Conservation (phyloP, 2,329 filamentous ascomycete genomes). For the Parastagonospora nodorum region DNA sequence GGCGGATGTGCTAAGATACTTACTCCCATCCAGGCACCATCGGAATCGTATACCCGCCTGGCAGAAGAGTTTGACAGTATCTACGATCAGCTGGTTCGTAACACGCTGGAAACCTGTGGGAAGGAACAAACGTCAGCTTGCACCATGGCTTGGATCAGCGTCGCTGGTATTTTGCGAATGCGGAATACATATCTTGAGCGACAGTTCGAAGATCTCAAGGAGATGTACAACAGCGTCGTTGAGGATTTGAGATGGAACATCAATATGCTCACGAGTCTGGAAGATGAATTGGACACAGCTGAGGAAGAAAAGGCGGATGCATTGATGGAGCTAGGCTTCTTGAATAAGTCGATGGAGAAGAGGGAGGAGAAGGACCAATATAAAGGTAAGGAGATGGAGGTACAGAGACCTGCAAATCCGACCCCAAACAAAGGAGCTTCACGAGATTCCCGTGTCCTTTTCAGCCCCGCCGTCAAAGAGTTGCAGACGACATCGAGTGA, state of each 20-base stretch:
- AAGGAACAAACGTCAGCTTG: neutral
- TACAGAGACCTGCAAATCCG: too few species aligned
- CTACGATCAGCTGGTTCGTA: constrained; percentile 1
- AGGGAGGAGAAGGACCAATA: too few species aligned
- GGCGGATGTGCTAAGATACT: too few species aligned
- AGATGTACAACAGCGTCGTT: constrained; percentile 5
- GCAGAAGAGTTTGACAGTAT: neutral
- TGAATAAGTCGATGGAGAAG: too few species aligned
- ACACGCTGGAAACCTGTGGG: neutral
- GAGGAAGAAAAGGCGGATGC: constrained; percentile 1
- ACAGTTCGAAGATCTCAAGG: constrained; percentile 3
- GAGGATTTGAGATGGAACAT: constrained; percentile 12
- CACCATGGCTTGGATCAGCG: constrained; percentile 4
- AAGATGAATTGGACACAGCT: neutral
- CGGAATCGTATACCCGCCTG: neutral
- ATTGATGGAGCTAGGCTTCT: neutral
- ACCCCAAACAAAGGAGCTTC: too few species aligned
- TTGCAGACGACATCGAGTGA: neutral
- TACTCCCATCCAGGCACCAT: too few species aligned
- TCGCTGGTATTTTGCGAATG: constrained; percentile 1
- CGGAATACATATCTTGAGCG: constrained; percentile 11
- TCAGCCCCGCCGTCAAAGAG: too few species aligned
- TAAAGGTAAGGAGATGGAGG: too few species aligned
- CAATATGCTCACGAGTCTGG: constrained; percentile 3
- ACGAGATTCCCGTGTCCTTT: too few species aligned